These are phyloP conservation scores for Botrytis fragariae DNA, from an alignment of 2,329 filamentous ascomycete species.

Conservation along the genomic window DNA sequence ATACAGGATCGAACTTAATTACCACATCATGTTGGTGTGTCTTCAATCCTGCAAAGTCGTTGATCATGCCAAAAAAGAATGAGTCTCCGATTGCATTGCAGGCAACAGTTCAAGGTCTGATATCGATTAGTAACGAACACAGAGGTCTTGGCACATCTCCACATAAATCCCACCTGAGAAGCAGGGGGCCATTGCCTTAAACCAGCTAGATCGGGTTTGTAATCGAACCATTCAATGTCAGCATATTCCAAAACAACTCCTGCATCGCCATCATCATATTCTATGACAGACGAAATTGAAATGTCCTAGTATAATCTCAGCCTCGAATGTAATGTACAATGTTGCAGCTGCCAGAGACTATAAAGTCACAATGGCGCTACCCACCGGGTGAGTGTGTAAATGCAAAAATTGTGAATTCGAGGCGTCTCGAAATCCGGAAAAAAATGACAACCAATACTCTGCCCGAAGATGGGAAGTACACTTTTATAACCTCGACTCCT, in stretches of 20 bases:
- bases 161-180: background rate
- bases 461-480: background rate
- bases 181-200: slow-evolving; percentile 8
- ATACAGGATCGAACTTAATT: background rate
- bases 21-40: background rate
- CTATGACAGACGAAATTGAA: background rate
- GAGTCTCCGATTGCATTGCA: background rate
- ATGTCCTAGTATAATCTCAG: background rate
- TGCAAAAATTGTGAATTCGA: background rate
- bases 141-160: background rate
- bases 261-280: background rate
- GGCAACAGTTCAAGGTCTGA: background rate
- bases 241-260: background rate
- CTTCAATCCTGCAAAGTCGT: background rate
- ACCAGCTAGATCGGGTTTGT: background rate
- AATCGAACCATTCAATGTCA: no score
- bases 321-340: background rate
- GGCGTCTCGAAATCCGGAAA: background rate
- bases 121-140: background rate
- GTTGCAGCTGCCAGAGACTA: background rate
- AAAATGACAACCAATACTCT: background rate
- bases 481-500: slow-evolving; percentile 10
- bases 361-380: background rate
- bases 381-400: background rate
- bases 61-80: background rate